Evolutionary conservation across 352 stramenopile genomes (phyloP).

Genomic region (Blastocystis sp.): DNA sequence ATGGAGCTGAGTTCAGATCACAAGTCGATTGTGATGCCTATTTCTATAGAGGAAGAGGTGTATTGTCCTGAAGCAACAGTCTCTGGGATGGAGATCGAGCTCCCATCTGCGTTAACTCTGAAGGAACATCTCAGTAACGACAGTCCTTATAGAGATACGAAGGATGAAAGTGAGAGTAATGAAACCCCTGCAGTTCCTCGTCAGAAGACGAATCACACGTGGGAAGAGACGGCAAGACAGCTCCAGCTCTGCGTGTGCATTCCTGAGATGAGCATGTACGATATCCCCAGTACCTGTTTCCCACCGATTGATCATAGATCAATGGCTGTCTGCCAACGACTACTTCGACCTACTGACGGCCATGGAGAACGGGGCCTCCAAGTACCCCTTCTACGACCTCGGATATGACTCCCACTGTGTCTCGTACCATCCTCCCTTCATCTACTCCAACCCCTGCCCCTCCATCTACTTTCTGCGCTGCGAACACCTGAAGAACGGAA

Average conservation of each 20-base stretch:
- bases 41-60: not conserved
- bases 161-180: not conserved
- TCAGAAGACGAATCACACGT: conserved; percentile 42
- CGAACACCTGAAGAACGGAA: conserved; percentile 56
- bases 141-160: not conserved
- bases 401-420: conserved; percentile 21
- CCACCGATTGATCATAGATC: not conserved
- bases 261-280: conserved; percentile 13
- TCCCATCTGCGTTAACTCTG: no score
- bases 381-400: conserved; percentile 46
- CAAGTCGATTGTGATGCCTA: not conserved
- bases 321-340: conserved; percentile 20
- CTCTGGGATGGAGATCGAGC: not conserved
- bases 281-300: not conserved
- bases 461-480: conserved; percentile 52
- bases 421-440: conserved; percentile 51
- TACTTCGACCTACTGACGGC: not conserved
- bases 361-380: not conserved
- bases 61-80: not conserved
- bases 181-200: not conserved
- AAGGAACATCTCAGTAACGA: not conserved
- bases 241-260: not conserved
- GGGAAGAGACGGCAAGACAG: conserved; percentile 26
- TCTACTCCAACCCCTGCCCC: conserved; percentile 43
- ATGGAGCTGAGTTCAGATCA: not conserved